A percentile compares a stretch with the other conserved stretches of the same genome.
phyloP scores from a whole-genome alignment of 2,329 filamentous ascomycete genomes.

The Clathrospora elynae region DNA sequence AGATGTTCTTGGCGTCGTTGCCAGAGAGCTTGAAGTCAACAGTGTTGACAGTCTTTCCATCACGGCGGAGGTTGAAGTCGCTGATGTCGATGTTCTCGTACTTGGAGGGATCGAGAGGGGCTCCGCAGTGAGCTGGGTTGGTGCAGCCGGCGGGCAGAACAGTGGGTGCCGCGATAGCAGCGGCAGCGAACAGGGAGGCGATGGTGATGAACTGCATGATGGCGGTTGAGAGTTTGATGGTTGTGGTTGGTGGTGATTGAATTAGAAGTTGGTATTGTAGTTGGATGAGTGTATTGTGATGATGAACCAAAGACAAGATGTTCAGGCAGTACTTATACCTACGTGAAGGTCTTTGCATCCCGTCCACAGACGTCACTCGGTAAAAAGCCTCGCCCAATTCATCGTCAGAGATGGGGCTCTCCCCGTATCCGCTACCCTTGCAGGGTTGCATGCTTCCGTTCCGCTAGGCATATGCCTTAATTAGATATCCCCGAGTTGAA shows the following conservation, averaged over 20 bases:
- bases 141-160: conserved; percentile 26
- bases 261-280: conserved; percentile 1
- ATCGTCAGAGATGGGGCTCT: conserved; percentile 6
- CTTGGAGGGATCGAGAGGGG: conserved; percentile 11
- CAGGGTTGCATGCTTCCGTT: conserved; percentile 8
- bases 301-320: not conserved
- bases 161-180: conserved; percentile 26
- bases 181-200: conserved; percentile 25
- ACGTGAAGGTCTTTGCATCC: conserved; percentile 1
- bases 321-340: conserved; percentile 21
- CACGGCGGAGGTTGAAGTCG: conserved; percentile 29
- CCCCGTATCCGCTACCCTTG: conserved; percentile 4
- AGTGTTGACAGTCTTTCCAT: conserved; percentile 19
- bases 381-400: conserved; percentile 3
- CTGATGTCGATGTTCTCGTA: conserved; percentile 30
- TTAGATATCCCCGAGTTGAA: conserved; percentile 11
- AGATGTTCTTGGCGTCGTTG: conserved; percentile 18
- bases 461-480: conserved; percentile 1
- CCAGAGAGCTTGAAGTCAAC: conserved; percentile 30
- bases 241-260: not conserved
- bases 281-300: conserved; percentile 1
- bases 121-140: conserved; percentile 30
- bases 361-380: conserved; percentile 15
- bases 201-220: conserved; percentile 32
- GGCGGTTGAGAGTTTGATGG: no score